Evolutionary conservation across 2,329 filamentous ascomycete species (phyloP).

Genomic region (Colletotrichum viniferum): DNA sequence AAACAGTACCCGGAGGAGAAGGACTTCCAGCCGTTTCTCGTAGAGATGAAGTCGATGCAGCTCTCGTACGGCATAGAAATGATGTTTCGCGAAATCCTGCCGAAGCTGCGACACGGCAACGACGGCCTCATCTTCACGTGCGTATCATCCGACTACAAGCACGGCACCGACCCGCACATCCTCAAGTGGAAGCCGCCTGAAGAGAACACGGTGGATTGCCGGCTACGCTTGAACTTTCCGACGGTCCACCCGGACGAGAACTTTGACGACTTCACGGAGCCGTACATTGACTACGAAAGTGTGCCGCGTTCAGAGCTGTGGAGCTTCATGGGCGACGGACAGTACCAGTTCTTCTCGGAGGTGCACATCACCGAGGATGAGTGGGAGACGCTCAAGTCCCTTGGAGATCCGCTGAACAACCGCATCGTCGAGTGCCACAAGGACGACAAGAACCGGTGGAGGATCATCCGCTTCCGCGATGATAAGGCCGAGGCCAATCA

Average conservation of each 20-base stretch:
- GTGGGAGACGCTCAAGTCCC: slow-evolving; percentile 80
- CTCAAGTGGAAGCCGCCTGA: slow-evolving; percentile 97
- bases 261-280: slow-evolving; percentile 62
- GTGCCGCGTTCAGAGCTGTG: slow-evolving; percentile 76
- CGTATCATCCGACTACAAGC: slow-evolving; percentile 81
- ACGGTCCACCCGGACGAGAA: slow-evolving; percentile 71
- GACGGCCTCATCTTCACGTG: slow-evolving; percentile 99
- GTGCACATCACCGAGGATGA: slow-evolving; percentile 76
- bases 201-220: slow-evolving; percentile 95
- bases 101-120: slow-evolving; percentile 86
- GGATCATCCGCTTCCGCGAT: slow-evolving; percentile 87
- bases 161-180: slow-evolving; percentile 91
- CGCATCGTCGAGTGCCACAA: slow-evolving; percentile 90
- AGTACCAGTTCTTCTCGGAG: slow-evolving; percentile 69
- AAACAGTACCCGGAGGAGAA: slow-evolving; percentile 72
- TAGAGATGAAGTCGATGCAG: slow-evolving; percentile 90
- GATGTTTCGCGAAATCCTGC: slow-evolving; percentile 90
- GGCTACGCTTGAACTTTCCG: slow-evolving; percentile 78
- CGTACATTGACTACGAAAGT: slow-evolving; percentile 79
- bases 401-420: slow-evolving; percentile 79
- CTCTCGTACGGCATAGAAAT: slow-evolving; percentile 86
- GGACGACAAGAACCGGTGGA: slow-evolving; percentile 78
- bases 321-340: slow-evolving; percentile 67
- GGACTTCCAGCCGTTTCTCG: slow-evolving; percentile 74
- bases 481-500: slow-evolving; percentile 95